Conservation (phyloP, 1,139 yeast genomes). For the Tardiomyces depauwii region DNA sequence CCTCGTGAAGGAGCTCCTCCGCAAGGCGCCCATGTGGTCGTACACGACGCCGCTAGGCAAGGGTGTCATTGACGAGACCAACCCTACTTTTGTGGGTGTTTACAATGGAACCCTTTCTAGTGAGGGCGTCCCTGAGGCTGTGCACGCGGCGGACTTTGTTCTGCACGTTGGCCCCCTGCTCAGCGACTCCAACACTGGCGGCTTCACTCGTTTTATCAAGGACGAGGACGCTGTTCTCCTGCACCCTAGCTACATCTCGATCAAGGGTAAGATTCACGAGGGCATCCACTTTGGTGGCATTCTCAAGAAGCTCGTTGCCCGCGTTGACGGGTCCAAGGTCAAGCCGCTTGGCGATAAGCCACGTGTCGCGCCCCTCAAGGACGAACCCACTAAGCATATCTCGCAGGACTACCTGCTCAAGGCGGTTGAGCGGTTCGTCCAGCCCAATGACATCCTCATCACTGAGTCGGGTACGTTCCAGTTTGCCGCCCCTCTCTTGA, state of each 20-base stretch:
- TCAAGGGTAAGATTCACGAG: slow-evolving; percentile 30
- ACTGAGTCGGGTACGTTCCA: slow-evolving; percentile 73
- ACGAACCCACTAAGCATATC: slow-evolving; percentile 13
- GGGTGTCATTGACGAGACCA: slow-evolving; percentile 52
- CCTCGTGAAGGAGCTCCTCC: slow-evolving; percentile 36
- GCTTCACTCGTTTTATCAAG: slow-evolving; percentile 28
- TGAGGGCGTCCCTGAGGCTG: slow-evolving; percentile 31
- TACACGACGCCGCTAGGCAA: slow-evolving; percentile 41
- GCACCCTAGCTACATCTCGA: slow-evolving; percentile 35
- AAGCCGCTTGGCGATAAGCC: slow-evolving; percentile 14
- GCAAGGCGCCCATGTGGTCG: slow-evolving; percentile 33
- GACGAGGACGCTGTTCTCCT: slow-evolving; percentile 27
- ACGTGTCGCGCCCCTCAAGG: slow-evolving; percentile 11
- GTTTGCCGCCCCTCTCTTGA: slow-evolving; percentile 55
- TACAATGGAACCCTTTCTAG: slow-evolving; percentile 45
- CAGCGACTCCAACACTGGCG: slow-evolving; percentile 34
- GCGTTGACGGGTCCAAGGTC: slow-evolving; percentile 23
- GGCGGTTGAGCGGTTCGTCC: slow-evolving; percentile 27
- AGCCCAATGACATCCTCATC: slow-evolving; percentile 54
- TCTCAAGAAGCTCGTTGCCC: slow-evolving; percentile 28
- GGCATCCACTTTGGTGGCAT: slow-evolving; percentile 39
- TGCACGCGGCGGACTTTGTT: slow-evolving; percentile 27
- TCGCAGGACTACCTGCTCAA: slow-evolving; percentile 28
- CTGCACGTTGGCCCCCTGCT: slow-evolving; percentile 31
- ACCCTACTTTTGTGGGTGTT: slow-evolving; percentile 48